Evolutionary conservation across 1,284 basidiomycete species (phyloP).

Genomic region (Ustilago nuda): DNA sequence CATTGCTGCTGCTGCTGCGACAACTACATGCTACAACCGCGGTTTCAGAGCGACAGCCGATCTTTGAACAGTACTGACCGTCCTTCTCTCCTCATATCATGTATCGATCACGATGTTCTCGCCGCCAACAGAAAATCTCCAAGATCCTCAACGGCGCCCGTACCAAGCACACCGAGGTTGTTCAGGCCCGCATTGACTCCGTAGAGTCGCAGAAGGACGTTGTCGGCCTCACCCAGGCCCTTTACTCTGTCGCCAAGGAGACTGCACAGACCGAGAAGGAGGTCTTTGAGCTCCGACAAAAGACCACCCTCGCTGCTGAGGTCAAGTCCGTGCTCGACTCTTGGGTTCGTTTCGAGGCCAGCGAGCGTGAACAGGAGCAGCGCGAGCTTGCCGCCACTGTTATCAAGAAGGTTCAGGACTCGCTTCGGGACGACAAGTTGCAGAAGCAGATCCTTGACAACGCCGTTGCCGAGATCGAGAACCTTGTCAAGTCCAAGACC

Average conservation of each 20-base stretch:
- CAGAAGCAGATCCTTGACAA: conserved; percentile 89
- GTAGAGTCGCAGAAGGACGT: conserved; percentile 95
- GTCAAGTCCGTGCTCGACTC: conserved; percentile 95
- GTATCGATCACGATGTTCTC: no score
- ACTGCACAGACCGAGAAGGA: conserved; percentile 91
- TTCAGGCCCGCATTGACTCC: conserved; percentile 89
- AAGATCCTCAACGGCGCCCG: conserved; percentile 85
- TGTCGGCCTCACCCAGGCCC: conserved; percentile 85
- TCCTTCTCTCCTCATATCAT: background rate
- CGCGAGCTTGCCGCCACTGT: conserved; percentile 86
- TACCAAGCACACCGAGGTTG: conserved; percentile 89
- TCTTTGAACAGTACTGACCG: background rate
- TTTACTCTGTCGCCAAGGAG: conserved; percentile 95
- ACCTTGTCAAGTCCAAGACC: conserved; percentile 68
- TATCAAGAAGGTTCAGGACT: conserved; percentile 85
- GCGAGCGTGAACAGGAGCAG: conserved; percentile 96
- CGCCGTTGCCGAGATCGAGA: conserved; percentile 90
- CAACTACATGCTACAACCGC: background rate
- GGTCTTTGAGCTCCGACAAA: conserved; percentile 90
- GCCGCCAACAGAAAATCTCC: conserved; percentile 77
- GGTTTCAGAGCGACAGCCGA: background rate
- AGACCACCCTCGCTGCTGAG: conserved; percentile 85
- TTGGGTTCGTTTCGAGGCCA: conserved; percentile 98
- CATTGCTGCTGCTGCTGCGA: background rate
- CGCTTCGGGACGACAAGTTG: conserved; percentile 87